Evolutionary conservation across 768 basidiomycete genomes (phyloP), one percentile per base, ranked within the genome.

Genomic region (Sporobolomyces phaffii): DNA sequence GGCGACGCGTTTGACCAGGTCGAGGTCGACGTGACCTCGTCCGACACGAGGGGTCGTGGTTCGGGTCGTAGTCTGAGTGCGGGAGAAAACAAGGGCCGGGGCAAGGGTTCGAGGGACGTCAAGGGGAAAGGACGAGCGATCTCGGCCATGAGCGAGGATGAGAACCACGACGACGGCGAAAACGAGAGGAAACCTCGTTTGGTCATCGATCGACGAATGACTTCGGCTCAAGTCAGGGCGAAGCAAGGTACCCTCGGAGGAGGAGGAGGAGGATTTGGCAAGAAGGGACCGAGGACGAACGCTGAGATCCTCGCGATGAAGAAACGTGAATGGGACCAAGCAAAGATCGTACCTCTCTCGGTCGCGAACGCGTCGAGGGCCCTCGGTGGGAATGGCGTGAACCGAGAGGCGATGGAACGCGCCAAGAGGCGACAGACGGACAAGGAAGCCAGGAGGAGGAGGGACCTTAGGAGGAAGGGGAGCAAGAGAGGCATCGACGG

Each of bases 401-500:
- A 56, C 38, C 15, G 28, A 17, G 40, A 40, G 3, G 54, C 54
- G 18, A 28, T 56, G 24, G 26, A 43, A 18, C 26, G 38, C 11
- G 54, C 54, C n/a, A 56, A 43, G 28, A 5, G 11, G 22, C 7
- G 40, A 26, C 3, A 14, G 17, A 17, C 10, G 3, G 5, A 29
- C 11, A 56, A 40, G 28, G 54, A 40, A 20, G 54, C 54, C 26
- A 43, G 43, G 38, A 56, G 40, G 54, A 41, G 28, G 20, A 40
- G 54, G 14, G 17, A 56, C 28, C 2, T 20, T 6, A 40, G 40
- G 38, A 40, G 26, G 40, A 56, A 28, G 9, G 48, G 48, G 48
- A 47, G 10, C 45, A 47, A 47, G 45, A 36, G 36, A n/a, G 54
- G 54, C 5, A 38, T 56, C 54, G 54, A 56, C 22, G 54, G 54